Conservation (phyloP, 2,329 filamentous ascomycete genomes). For the Aspergillus carbonarius region DNA sequence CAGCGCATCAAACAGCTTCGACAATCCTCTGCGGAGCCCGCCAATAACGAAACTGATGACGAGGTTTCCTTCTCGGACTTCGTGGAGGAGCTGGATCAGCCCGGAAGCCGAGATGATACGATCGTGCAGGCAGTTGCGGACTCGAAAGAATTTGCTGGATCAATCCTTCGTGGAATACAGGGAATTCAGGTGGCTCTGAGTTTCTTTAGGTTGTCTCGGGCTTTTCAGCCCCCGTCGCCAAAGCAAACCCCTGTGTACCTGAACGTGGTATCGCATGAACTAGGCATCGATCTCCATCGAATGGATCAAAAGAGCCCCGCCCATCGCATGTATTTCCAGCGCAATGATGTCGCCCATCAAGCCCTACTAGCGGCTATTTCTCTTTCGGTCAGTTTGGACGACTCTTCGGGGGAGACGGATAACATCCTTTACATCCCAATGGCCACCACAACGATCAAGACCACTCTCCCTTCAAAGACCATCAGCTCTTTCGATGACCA, state of each 20-base stretch:
- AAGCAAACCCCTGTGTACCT: constrained; percentile 71
- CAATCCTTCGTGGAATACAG: constrained; percentile 86
- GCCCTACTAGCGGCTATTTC: constrained; percentile 88
- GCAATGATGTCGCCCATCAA: constrained; percentile 90
- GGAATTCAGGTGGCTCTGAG: constrained; percentile 95
- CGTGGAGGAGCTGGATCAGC: constrained; percentile 70
- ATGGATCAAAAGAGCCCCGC: constrained; percentile 90
- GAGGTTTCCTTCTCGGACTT: constrained; percentile 70
- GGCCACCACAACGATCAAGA: constrained; percentile 93
- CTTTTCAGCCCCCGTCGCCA: constrained; percentile 66
- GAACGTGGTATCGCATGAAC: constrained; percentile 92
- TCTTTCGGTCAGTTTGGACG: constrained; percentile 86
- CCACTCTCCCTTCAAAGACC: constrained; percentile 90
- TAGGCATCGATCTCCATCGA: constrained; percentile 87
- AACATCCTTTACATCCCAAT: constrained; percentile 92
- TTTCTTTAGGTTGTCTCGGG: constrained; percentile 82
- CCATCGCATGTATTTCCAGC: constrained; percentile 97
- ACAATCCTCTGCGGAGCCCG: constrained; percentile 33
- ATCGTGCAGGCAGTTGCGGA: constrained; percentile 84
- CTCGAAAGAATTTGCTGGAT: constrained; percentile 87
- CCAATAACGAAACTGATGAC: constrained; percentile 47
- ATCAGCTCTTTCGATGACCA: constrained; percentile 71
- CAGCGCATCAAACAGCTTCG: constrained; percentile 36
- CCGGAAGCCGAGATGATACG: constrained; percentile 65
- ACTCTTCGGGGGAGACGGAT: constrained; percentile 81